Base-by-base conservation (phyloP, 2,329 filamentous ascomycete species). In the Ceratocystis ficicola region DNA sequence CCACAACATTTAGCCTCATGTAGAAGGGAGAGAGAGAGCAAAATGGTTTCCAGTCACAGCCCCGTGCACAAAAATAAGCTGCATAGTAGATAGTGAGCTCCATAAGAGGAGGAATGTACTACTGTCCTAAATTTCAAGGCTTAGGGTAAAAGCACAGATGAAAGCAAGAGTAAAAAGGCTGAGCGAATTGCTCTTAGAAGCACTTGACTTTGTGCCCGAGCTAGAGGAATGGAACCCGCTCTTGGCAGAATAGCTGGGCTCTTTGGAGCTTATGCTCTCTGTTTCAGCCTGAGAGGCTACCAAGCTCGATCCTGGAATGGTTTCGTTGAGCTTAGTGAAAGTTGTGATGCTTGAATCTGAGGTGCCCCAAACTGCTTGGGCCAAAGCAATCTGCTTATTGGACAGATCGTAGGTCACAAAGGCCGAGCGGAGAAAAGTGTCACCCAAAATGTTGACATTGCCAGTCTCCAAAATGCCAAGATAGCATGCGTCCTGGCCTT, bases 381-480 rank as follows among this genome's bases (percentile, higher is more conserved):
- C 83, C 22, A 85, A 73, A 20, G 72, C 81, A 65, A 85, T 76
- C 70, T 84, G 75, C 71, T 83, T 81, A 72, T 84, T 84, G 63
- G 79, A 76, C 22, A 84, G 73, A 68, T 85, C 83, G 69, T 83
- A 85, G 6, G 84, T 81, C 5, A 84, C 79, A 68, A 84, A 85
- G 1, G 82, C 82, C 0, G 81, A 84, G 65, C 83, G 79, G 41
- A 85, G 73, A 71, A 85, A 85, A 0, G 79, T 82, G 70, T 83
- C 82, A 55, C 83, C 83, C 8, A 85, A 76, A 52, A 84, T 74
- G 0, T 77, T 73, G 1, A 72, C 68, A 25, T 70, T 71, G 25
- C 73, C 77, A 62, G 77, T 75, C 71, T 81, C 81, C 70, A 82
- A 78, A 66, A 86, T 80, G 48, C 84, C 83, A 66, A 86, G 83